Evolutionary conservation across 176 grass and related monocot species (phyloP).

Genomic region (Oryza nivara): DNA sequence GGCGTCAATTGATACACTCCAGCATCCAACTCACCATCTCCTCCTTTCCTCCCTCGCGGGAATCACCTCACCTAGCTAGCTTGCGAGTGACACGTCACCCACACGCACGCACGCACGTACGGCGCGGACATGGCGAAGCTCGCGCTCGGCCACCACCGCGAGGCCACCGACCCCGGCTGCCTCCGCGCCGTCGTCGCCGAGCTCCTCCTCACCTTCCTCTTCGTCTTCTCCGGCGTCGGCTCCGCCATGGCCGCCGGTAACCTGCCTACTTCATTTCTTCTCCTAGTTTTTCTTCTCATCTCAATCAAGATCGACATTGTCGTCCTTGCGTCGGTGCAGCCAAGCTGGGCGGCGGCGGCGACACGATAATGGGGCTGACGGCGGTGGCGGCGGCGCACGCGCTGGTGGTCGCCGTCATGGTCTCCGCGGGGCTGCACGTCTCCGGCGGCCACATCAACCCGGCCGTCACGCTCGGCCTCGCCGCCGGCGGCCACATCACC

Average conservation of each 20-base stretch:
- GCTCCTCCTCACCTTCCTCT: conserved; percentile 89
- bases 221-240: conserved; percentile 88
- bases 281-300: too few relatives aligned
- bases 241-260: conserved; percentile 72
- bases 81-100: not conserved
- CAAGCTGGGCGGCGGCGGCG: conserved; percentile 58
- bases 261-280: conserved; percentile 2
- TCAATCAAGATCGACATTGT: too few relatives aligned
- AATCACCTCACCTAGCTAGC: not conserved
- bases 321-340: conserved; percentile 26
- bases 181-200: conserved; percentile 71
- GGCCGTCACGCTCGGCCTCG: conserved; percentile 75
- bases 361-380: conserved; percentile 71
- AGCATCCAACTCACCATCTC: not conserved
- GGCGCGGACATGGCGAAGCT: conserved; percentile 62
- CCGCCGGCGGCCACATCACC: conserved; percentile 66
- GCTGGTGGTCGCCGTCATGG: conserved; percentile 73
- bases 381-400: conserved; percentile 78
- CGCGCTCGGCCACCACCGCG: conserved; percentile 61
- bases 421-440: conserved; percentile 82
- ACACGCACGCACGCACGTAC: not conserved
- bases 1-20: not conserved
- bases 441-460: conserved; percentile 89
- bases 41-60: not conserved
- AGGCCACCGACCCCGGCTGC: conserved; percentile 65